phyloP scores from a whole-genome alignment of 2,329 filamentous ascomycete genomes.

The Dothideomycetes sp. region DNA sequence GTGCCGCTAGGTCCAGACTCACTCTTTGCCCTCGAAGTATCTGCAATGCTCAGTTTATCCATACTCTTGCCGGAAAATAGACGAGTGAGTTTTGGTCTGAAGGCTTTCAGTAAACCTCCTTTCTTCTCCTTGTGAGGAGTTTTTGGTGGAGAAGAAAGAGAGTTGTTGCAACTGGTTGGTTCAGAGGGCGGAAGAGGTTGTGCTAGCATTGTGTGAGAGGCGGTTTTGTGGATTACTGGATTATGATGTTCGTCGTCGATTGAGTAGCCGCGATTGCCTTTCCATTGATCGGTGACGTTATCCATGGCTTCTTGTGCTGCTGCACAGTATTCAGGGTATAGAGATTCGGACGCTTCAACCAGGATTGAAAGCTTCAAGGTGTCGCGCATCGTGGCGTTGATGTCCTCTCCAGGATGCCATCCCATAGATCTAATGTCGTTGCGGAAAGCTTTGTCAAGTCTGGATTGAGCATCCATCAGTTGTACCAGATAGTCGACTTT shows the following conservation, averaged over 20 bases:
- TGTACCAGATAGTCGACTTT: constrained; percentile 38
- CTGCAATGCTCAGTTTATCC: not conserved
- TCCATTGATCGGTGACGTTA: constrained; percentile 28
- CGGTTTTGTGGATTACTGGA: constrained; percentile 7
- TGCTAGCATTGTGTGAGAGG: constrained; percentile 8
- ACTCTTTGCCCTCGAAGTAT: constrained; percentile 17
- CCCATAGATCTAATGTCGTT: constrained; percentile 39
- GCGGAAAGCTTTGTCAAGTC: constrained; percentile 35
- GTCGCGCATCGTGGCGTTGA: constrained; percentile 25
- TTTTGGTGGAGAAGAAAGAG: constrained; percentile 1
- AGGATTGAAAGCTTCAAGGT: constrained; percentile 37
- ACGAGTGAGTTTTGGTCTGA: constrained; percentile 6
- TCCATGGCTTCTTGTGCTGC: constrained; percentile 35
- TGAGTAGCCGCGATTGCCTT: constrained; percentile 9
- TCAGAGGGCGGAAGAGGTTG: not conserved
- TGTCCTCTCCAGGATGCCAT: constrained; percentile 35
- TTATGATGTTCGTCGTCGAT: constrained; percentile 9
- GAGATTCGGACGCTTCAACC: constrained; percentile 32
- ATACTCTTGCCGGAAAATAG: constrained; percentile 11
- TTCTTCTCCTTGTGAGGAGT: constrained; percentile 4
- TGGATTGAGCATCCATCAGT: constrained; percentile 34
- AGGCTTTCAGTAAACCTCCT: not conserved
- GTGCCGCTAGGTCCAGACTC: constrained; percentile 3
- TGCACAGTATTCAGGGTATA: constrained; percentile 37
- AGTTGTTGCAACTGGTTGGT: not conserved